Evolutionary conservation across 116 monocot species (phyloP), one percentile per base, ranked within the genome.

Genomic region (Papilionanthe hybrid): DNA sequence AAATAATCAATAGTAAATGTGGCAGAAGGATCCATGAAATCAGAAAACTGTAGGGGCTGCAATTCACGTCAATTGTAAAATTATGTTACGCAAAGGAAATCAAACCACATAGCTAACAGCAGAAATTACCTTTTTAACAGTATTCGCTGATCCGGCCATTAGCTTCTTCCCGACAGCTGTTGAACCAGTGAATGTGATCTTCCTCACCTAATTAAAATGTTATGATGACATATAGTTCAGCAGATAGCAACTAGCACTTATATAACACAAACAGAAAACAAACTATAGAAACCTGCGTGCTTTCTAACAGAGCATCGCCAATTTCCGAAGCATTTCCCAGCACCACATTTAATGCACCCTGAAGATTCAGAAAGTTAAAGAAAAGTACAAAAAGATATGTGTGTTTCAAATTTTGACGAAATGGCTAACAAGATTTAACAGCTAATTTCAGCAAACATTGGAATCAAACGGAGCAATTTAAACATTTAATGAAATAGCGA

Each of bases 121-220:
- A 75, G 56, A 32, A 66, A 56, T 75, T 80, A 92, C 97, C 92
- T 87, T 97, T 79, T 97, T 97, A 80, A 97, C 94, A 57, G 97
- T 97, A 78, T 75, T 91, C 80, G 94, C 94, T 83, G 92, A 92
- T 10, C 94, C 94, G 66, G 90, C 92, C 91, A 97, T 88, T 82
- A 97, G 82, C 82, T 90, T 97, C 83, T 97, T 97, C 9, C 97
- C 97, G 72, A 97, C 94, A 79, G 91, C 88, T 82, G 97, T 97
- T 81, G 97, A 97, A 56, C 97, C 97, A 68, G 97, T 97, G 80
- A 97, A 97, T 7, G 97, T 97, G 48, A 97, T 77, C 79, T 97
- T 94, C 53, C 92, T 85, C 53, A 97, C 97, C 97, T 97, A 67
- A 78, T 79, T 43, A 69, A 60, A 78, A 76, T 73, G 47, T 25